Base-by-base conservation (phyloP, 495 filamentous ascomycete genomes). In the Podospora tetraspora region DNA sequence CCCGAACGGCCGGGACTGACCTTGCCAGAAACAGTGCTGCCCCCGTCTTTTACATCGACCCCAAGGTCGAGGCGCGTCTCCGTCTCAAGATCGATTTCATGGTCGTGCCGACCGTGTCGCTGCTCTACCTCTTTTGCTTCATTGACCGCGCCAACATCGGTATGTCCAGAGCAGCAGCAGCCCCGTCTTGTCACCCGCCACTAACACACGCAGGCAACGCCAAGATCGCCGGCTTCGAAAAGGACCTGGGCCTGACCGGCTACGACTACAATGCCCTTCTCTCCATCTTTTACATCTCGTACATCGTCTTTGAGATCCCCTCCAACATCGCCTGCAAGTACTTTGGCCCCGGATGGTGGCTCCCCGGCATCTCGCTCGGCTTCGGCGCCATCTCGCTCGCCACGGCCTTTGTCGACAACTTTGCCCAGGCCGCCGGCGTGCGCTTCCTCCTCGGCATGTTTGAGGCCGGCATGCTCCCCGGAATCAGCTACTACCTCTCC, bases 401-500 rank as follows among this genome's bases (percentile, higher is more conserved):
- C 90, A 69, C 86, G 90, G 91, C 1, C 77, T 93, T 7, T 84
- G 89, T 0, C 62, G 16, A 65, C 23, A 59, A 65, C 63, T 65
- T 65, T 22, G 73, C 73, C 25, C 73, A 72, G 30, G 79, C 73
- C 57, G 83, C 72, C 64, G 83, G 76, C 1, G 81, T 85, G 12
- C 83, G 84, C 12, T 85, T 85, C 66, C 59, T 85, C 0, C 84
- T 93, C 3, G 89, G 88, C 3, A 75, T 86, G 19, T 89, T 90
- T 67, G 89, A 92, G 75, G 85, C 89, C 21, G 89, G 89, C 43
- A 82, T 92, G 81, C 72, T 92, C 74, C 90, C 89, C n/a, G 89
- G 89, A 7, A 90, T 91, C 21, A 86, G 87, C 1, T 92, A 91
- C 76, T 91, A 91, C 68, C 72, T 92, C 5, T 89, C 86, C 0